Percentiles rank a stretch among this genome's conserved stretches.
Evolutionary conservation across 2,329 filamentous ascomycete genomes (phyloP).

Genomic region (Aspergillus ustus): DNA sequence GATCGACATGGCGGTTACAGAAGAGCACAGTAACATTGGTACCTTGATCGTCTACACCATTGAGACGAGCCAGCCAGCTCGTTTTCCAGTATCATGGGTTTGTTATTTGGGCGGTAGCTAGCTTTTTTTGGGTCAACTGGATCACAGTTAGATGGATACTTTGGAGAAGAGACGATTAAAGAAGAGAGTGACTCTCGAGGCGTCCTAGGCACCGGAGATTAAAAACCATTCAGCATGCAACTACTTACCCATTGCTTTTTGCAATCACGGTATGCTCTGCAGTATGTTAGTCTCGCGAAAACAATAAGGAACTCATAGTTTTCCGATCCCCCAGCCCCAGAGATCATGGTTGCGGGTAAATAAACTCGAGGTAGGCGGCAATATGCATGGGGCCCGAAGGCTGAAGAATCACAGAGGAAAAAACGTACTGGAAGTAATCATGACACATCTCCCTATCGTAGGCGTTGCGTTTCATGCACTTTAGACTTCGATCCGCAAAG

Average conservation of each 20-base stretch:
- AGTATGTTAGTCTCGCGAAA: slow-evolving; percentile 8
- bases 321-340: background rate
- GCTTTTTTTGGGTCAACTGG: slow-evolving; percentile 39
- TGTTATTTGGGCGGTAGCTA: slow-evolving; percentile 10
- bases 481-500: slow-evolving; percentile 80
- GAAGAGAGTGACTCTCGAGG: background rate
- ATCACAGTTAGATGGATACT: slow-evolving; percentile 13
- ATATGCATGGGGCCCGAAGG: background rate
- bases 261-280: slow-evolving; percentile 87
- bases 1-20: background rate
- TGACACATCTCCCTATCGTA: slow-evolving; percentile 87
- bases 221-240: background rate
- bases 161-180: background rate
- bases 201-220: background rate
- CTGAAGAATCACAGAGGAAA: background rate
- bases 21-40: background rate
- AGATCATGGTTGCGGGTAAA: background rate
- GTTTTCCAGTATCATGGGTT: slow-evolving; percentile 12
- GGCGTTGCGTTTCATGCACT: slow-evolving; percentile 84
- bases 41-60: background rate
- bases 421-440: slow-evolving; percentile 89
- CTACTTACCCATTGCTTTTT: slow-evolving; percentile 89
- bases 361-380: background rate
- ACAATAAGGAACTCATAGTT: background rate
- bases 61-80: slow-evolving; percentile 10